Evolutionary conservation across 768 basidiomycete genomes (phyloP), one percentile per base, ranked within the genome.

Genomic region (Cubamyces sp.): DNA sequence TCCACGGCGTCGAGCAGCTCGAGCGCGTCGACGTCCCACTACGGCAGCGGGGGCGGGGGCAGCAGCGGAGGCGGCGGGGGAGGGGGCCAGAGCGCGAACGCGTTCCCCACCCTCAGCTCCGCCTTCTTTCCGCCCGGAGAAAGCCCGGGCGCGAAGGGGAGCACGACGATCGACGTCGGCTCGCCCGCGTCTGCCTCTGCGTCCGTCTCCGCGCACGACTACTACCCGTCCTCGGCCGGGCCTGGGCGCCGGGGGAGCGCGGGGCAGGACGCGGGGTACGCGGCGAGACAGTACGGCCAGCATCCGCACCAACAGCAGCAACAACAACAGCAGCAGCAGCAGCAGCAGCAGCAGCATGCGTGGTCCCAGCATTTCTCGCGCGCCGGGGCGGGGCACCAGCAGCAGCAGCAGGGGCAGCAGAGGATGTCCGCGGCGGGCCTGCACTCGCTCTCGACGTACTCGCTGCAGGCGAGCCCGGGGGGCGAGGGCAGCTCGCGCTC

Each of bases 51-150:
- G 1, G 19, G 11, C 18, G 45, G 45, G 3, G 18, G 18, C 11
- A 15, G 42, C 42, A 21, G 42, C 12, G 5, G 42, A 2, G 39
- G 16, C 39, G 5, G 42, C 12, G 19, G 46, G 46, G 46, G 42
- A 39, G 25, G 34, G 9, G 34, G 34, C 5, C 34, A 34, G 34
- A 34, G 34, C 34, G 34, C 34, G 34, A 64, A 42, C 21, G 45
- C 66, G 53, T 81, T 87, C 69, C 81, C 83, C 43, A 87, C 86
- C 16, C 78, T 86, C 41, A 84, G 73, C 64, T 78, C 84, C 9
- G 81, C 86, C 12, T 87, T 85, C 74, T 84, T 78, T 70, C 86
- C 86, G 21, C 64, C 66, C 45, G 74, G 76, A 55, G 70, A 70
- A 51, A 70, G 74, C 52, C 46, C 58, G 40, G 74, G 7, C 73